A percentile compares a stretch with the other conserved stretches of the same genome.
Evolutionary conservation across 1,139 yeast genomes (phyloP).

Genomic region (Hyphopichia khmerensis): DNA sequence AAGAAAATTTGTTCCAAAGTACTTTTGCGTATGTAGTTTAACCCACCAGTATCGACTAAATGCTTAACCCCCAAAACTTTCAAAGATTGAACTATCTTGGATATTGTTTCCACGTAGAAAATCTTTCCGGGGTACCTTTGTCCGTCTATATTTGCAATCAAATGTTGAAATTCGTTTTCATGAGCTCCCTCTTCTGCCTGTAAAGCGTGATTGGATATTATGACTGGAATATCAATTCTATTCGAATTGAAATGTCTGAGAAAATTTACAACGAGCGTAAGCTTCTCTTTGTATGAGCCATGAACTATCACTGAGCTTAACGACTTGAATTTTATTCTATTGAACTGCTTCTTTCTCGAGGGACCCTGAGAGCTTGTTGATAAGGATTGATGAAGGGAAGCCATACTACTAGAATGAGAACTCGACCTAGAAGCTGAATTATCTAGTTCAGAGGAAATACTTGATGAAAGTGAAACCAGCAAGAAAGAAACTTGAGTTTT

Average conservation of each 20-base stretch:
- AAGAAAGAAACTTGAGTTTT: slow-evolving; percentile 22
- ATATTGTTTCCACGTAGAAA: slow-evolving; percentile 15
- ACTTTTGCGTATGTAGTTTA: slow-evolving; percentile 13
- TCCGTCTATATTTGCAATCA: slow-evolving; percentile 12
- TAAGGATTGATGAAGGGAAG: neutral
- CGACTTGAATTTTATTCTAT: slow-evolving; percentile 15
- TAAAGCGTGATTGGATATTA: slow-evolving; percentile 5
- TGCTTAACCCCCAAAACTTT: slow-evolving; percentile 20
- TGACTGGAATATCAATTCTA: slow-evolving; percentile 8
- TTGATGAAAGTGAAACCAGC: slow-evolving; percentile 18
- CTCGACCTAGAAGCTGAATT: slow-evolving; percentile 25
- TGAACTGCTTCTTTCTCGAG: slow-evolving; percentile 1
- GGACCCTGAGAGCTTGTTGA: neutral
- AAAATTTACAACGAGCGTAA: slow-evolving; percentile 21
- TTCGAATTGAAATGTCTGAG: slow-evolving; percentile 14
- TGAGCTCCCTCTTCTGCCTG: slow-evolving; percentile 2
- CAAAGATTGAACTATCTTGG: slow-evolving; percentile 16
- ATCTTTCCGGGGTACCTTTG: slow-evolving; percentile 18
- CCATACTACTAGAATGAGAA: slow-evolving; percentile 14
- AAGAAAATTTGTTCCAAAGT: slow-evolving; percentile 10
- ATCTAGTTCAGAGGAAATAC: slow-evolving; percentile 26
- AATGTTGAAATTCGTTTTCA: slow-evolving; percentile 13
- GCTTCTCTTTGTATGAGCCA: slow-evolving; percentile 37
- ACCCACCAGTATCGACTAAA: slow-evolving; percentile 10
- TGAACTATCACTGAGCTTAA: slow-evolving; percentile 25